phyloP scores from a whole-genome alignment of 2,329 filamentous ascomycete genomes.

The Dryadomyces sulphureus region DNA sequence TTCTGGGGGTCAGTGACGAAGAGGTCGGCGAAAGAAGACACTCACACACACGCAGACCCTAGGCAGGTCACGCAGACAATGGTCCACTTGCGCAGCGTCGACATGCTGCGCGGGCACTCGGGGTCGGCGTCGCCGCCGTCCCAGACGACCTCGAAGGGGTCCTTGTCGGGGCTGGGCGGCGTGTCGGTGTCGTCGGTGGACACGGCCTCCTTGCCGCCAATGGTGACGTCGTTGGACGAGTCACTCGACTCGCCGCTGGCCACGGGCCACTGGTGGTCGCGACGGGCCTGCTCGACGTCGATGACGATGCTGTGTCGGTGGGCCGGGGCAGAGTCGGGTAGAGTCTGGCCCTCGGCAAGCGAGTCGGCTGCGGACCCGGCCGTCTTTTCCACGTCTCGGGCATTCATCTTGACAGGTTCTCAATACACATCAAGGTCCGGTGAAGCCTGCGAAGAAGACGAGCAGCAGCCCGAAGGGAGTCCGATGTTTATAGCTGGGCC shows the following conservation, averaged over 20 bases:
- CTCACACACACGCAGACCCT: slow-evolving; percentile 73
- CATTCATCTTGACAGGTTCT: too few relatives aligned
- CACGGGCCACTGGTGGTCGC: neutral
- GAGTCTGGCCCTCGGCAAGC: too few relatives aligned
- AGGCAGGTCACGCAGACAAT: slow-evolving; percentile 61
- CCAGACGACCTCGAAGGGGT: slow-evolving; percentile 57
- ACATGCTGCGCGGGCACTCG: slow-evolving; percentile 57
- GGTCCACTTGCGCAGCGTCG: slow-evolving; percentile 55
- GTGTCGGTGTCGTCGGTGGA: neutral
- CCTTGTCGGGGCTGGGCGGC: slow-evolving; percentile 14
- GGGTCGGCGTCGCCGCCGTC: slow-evolving; percentile 59
- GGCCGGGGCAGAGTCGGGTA: too few relatives aligned
- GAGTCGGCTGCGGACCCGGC: too few relatives aligned
- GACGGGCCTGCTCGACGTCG: neutral
- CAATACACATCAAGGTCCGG: too few relatives aligned
- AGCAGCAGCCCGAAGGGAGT: too few relatives aligned
- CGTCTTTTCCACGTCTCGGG: too few relatives aligned
- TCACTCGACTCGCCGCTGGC: neutral
- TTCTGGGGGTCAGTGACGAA: slow-evolving; percentile 4
- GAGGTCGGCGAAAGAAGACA: slow-evolving; percentile 13
- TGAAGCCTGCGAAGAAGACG: too few relatives aligned
- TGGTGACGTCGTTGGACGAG: neutral
- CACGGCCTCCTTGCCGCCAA: neutral
- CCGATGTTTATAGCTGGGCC: too few relatives aligned
- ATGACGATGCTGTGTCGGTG: neutral